phyloP scores from a whole-genome alignment of 805 yeast genomes.

The Yamadazyma phyllophila region DNA sequence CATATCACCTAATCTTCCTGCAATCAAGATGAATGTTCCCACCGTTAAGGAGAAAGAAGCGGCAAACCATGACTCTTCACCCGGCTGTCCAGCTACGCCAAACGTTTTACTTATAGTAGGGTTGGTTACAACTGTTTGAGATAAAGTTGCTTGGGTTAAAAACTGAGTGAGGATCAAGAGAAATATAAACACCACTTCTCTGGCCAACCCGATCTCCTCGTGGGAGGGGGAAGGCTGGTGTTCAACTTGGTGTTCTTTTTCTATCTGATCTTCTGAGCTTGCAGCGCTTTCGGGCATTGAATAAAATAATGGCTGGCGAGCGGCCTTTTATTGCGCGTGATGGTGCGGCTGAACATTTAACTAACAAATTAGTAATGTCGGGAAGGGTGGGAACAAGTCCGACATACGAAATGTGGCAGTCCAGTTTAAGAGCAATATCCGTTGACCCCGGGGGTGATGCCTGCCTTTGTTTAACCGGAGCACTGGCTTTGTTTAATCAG shows the following conservation, averaged over 20 bases:
- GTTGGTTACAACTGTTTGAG: slow-evolving; percentile 26
- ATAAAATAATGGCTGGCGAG: neutral
- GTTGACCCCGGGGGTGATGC: no score
- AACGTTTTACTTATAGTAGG: slow-evolving; percentile 21
- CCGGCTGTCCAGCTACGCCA: slow-evolving; percentile 22
- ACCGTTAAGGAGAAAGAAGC: slow-evolving; percentile 34
- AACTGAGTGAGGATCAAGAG: slow-evolving; percentile 27
- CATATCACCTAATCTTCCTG: slow-evolving; percentile 36
- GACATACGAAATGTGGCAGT: no score
- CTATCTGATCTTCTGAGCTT: neutral
- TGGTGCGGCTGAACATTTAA: neutral
- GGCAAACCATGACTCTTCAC: slow-evolving; percentile 35
- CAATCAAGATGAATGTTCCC: slow-evolving; percentile 34
- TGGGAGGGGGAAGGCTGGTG: slow-evolving; percentile 15
- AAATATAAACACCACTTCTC: slow-evolving; percentile 24
- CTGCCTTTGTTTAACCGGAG: no score
- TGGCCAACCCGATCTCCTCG: slow-evolving; percentile 21
- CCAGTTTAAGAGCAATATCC: no score
- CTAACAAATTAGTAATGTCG: no score
- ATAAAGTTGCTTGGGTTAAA: slow-evolving; percentile 28
- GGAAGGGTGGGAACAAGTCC: no score
- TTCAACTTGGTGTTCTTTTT: neutral
- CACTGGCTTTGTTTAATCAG: no score
- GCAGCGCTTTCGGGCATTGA: neutral
- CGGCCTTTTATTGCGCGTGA: neutral